Base-by-base conservation (phyloP, 2,329 filamentous ascomycete genomes). In the Grosmannia huntii region DNA sequence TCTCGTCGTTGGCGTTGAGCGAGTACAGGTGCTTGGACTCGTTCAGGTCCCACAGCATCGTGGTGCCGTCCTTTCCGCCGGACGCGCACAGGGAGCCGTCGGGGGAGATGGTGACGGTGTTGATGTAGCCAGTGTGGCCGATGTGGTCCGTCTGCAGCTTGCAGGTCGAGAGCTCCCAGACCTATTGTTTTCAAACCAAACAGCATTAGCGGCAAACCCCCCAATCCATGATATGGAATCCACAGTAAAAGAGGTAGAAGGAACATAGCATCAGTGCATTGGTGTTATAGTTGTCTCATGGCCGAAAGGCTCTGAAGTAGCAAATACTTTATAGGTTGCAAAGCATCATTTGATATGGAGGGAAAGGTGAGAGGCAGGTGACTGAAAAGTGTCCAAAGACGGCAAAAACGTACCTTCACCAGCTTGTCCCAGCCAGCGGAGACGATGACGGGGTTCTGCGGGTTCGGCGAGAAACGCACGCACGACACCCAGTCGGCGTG, bases 11-110 rank as follows among this genome's bases (percentile, higher is more conserved):
- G 75, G 94, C 94, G 79, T 91, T 94, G 74, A 99, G 90, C 66
- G 92, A 97, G 89, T 99, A 99, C 72, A 99, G 88, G 84, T 99
- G 94, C 89, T 99, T 99, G 76, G 91, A 96, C 88, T 99, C 94
- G 85, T 99, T 99, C 71, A 99, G 86, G 76, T 97, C 94, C 94
- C 94, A 99, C 70, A 99, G 90, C 94, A 97, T 99, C 76, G 94
- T 97, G 76, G 92, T 97, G 76, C 94, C 94, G 79, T 99, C 94
- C 87, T 99, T 97, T 75, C 94, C 94, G 77, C 94, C 94, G 66
- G 94, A 97, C 65, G 94, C 94, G 82, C 94, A 97, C 72, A 99
- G 91, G 62, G 94, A 97, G 72, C 94, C 94, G 76, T 97, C 94
- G 72, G 94, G 94, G 69, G 94, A 97, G 85, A 99, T 97, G 79